Evolutionary conservation across 192 early-diverging fungal species (phyloP).

Genomic region (Coemansia sp.): DNA sequence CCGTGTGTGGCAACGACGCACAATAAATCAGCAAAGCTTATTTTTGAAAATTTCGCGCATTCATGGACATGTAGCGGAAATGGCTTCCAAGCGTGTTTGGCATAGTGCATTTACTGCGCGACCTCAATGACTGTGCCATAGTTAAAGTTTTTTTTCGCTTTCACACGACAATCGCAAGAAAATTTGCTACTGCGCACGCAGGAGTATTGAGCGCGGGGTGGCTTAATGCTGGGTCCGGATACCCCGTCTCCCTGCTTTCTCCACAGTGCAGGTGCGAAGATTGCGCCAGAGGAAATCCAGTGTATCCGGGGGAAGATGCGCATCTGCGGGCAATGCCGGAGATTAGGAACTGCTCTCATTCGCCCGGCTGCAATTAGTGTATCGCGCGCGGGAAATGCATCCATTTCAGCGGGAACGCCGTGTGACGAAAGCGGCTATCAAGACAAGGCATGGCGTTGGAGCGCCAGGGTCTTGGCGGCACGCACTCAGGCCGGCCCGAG

Average conservation of each 20-base stretch:
- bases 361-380: not conserved
- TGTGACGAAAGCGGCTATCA: not conserved
- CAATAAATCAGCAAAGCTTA: not conserved
- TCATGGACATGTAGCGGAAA: not conserved
- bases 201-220: not conserved
- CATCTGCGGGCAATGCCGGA: not conserved
- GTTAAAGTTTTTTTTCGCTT: not conserved
- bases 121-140: not conserved
- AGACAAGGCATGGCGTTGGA: not conserved
- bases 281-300: not conserved
- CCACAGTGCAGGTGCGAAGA: not conserved
- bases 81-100: not conserved
- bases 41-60: not conserved
- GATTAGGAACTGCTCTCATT: not conserved
- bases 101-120: not conserved
- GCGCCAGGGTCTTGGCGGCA: not conserved
- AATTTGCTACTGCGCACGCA: conserved; percentile 1
- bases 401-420: not conserved
- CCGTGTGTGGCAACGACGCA: not conserved
- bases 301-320: not conserved
- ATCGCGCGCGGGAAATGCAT: not conserved
- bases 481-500: not conserved
- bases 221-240: not conserved
- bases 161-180: not conserved
- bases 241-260: not conserved